These are phyloP conservation scores for Fraxinus xanthoxyloides DNA, from an alignment of 305 asterid genomes.

Conservation along the genomic window DNA sequence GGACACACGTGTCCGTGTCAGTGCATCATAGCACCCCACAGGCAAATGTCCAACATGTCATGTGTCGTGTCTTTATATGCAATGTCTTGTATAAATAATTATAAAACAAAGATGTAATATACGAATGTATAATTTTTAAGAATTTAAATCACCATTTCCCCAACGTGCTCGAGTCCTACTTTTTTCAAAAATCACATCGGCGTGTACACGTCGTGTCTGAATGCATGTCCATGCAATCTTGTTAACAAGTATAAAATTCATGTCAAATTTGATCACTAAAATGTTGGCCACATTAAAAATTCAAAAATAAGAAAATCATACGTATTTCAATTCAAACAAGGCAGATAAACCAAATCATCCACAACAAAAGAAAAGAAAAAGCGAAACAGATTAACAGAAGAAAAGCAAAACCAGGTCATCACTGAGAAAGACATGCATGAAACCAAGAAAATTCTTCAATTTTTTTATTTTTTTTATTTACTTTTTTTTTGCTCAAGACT, in stretches of 20 bases:
- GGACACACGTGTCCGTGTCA: too few relatives aligned
- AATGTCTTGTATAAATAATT: neutral
- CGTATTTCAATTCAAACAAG: neutral
- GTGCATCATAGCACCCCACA: too few relatives aligned
- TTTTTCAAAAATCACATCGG: neutral
- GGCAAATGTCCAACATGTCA: neutral
- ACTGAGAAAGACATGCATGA: conserved; percentile 1
- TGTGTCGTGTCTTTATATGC: too few relatives aligned
- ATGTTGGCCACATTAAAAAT: neutral
- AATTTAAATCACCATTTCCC: neutral
- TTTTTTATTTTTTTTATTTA: neutral
- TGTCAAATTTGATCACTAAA: neutral
- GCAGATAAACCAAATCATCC: neutral
- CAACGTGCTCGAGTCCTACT: neutral
- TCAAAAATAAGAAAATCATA: neutral
- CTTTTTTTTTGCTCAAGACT: neutral
- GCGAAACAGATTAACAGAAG: neutral
- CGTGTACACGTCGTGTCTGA: too few relatives aligned
- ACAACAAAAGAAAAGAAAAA: neutral
- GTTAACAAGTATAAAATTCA: neutral
- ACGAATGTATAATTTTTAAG: neutral
- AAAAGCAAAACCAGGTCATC: neutral
- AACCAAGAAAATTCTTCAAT: conserved; percentile 1
- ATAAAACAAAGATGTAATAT: neutral
- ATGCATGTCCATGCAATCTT: neutral